Conservation (phyloP, 306 rosid genomes). For the Parietaria judaica region DNA sequence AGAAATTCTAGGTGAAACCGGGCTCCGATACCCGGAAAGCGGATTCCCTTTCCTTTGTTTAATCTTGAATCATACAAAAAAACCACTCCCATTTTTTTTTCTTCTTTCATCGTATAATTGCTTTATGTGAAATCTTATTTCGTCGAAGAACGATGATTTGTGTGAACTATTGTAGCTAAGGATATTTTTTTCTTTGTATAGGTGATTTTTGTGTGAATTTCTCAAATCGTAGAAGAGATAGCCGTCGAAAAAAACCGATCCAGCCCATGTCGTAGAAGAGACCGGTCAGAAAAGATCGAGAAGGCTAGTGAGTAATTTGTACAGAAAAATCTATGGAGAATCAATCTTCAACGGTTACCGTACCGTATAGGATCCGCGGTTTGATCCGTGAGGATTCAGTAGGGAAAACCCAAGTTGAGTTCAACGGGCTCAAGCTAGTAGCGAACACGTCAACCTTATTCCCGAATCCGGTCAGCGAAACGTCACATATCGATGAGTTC, state of each 20-base stretch:
- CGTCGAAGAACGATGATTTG: too few species aligned
- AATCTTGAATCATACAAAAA: too few species aligned
- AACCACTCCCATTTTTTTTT: slow-evolving; percentile 17
- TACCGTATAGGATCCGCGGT: slow-evolving; percentile 54
- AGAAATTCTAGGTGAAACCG: too few species aligned
- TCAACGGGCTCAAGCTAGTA: slow-evolving; percentile 52
- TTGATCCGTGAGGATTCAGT: slow-evolving; percentile 53
- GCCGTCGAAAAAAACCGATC: not conserved
- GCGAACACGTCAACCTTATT: slow-evolving; percentile 53
- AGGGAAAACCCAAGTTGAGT: slow-evolving; percentile 49
- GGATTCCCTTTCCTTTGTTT: too few species aligned
- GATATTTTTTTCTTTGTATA: not conserved
- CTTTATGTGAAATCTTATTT: too few species aligned
- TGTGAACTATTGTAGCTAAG: too few species aligned
- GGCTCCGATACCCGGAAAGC: too few species aligned
- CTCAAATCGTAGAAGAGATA: slow-evolving; percentile 11
- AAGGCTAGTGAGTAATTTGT: slow-evolving; percentile 29
- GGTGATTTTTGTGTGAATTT: slow-evolving; percentile 5
- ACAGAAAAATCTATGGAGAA: slow-evolving; percentile 41
- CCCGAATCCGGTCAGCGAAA: slow-evolving; percentile 24
- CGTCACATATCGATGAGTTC: slow-evolving; percentile 21
- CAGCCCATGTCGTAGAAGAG: slow-evolving; percentile 22
- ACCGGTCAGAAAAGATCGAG: slow-evolving; percentile 10
- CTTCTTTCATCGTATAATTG: not conserved
- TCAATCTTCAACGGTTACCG: slow-evolving; percentile 49